A percentile compares a stretch with the other conserved stretches of the same genome.
Conservation (phyloP, 139 green algal genomes). For the Volvox reticuliferus region DNA sequence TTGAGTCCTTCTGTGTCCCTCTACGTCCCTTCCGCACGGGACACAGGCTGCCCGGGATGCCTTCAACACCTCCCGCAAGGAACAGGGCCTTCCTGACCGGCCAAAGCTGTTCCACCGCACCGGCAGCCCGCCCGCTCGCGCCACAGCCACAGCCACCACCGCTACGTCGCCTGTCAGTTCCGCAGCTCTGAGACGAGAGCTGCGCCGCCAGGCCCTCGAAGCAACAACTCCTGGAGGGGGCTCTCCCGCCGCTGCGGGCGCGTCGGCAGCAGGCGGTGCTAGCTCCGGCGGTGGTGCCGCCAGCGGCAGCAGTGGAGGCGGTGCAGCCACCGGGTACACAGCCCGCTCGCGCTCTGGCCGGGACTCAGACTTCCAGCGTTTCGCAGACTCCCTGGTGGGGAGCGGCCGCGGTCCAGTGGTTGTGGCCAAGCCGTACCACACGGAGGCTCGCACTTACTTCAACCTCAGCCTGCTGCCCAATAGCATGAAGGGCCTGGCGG, state of each 20-base stretch:
- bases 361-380: not conserved
- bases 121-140: not conserved
- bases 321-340: not conserved
- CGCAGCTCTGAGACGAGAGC: not conserved
- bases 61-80: slow-evolving; percentile 14
- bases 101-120: slow-evolving; percentile 5
- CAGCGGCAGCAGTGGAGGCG: not conserved
- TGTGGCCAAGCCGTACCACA: slow-evolving; percentile 30
- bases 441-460: slow-evolving; percentile 38
- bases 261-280: too few species aligned
- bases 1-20: too few species aligned
- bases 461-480: slow-evolving; percentile 47
- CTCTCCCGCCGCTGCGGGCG: not conserved
- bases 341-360: not conserved
- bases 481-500: not conserved
- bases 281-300: too few species aligned
- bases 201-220: slow-evolving; percentile 4
- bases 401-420: slow-evolving; percentile 22
- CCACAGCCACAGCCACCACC: not conserved
- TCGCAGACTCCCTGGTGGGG: not conserved
- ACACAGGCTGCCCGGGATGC: slow-evolving; percentile 13
- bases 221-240: not conserved
- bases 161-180: not conserved
- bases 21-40: too few species aligned
- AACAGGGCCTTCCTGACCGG: not conserved